Percentiles rank a stretch among this genome's conserved stretches.
These are phyloP conservation scores for Talaromyces amestolkiae DNA, from an alignment of 2,329 filamentous ascomycete genomes.

Conservation along the genomic window DNA sequence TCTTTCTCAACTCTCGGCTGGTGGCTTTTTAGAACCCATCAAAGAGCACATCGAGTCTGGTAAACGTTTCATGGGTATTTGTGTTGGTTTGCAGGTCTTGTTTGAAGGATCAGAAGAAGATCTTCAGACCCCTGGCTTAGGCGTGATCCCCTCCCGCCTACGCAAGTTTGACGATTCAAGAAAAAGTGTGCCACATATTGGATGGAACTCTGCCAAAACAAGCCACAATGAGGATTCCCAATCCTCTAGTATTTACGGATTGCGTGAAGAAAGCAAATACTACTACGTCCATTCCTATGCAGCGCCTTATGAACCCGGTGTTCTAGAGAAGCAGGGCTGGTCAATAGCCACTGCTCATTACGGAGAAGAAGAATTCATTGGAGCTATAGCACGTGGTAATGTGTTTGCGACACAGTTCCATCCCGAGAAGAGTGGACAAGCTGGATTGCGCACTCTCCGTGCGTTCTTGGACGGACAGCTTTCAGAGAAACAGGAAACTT, in stretches of 20 bases:
- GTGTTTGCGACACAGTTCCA: conserved; percentile 94
- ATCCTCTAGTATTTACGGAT: conserved; percentile 67
- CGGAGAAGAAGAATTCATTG: conserved; percentile 84
- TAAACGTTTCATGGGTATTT: conserved; percentile 99
- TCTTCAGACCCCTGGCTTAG: conserved; percentile 67
- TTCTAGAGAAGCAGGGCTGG: conserved; percentile 81
- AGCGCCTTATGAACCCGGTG: conserved; percentile 68
- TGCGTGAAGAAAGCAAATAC: conserved; percentile 83
- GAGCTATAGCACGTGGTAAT: conserved; percentile 81
- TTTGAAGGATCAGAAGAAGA: conserved; percentile 85
- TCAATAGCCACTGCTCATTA: conserved; percentile 87
- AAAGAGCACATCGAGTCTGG: conserved; percentile 77
- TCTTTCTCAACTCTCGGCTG: conserved; percentile 74
- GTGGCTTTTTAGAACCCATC: conserved; percentile 81
- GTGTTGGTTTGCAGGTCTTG: conserved; percentile 87
- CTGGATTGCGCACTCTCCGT: conserved; percentile 77
- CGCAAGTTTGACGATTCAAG: conserved; percentile 70
- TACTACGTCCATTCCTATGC: conserved; percentile 99
- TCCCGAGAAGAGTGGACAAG: conserved; percentile 92
- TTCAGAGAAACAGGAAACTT: conserved; percentile 51
- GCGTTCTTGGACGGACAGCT: conserved; percentile 78
- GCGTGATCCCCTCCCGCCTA: conserved; percentile 68
- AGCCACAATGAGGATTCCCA: conserved; percentile 40
- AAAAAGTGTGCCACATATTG: conserved; percentile 97
- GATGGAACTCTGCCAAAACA: conserved; percentile 85